Evolutionary conservation across 1,284 basidiomycete species (phyloP), one percentile per base, ranked within the genome.

Genomic region (Trichosporon inkin): DNA sequence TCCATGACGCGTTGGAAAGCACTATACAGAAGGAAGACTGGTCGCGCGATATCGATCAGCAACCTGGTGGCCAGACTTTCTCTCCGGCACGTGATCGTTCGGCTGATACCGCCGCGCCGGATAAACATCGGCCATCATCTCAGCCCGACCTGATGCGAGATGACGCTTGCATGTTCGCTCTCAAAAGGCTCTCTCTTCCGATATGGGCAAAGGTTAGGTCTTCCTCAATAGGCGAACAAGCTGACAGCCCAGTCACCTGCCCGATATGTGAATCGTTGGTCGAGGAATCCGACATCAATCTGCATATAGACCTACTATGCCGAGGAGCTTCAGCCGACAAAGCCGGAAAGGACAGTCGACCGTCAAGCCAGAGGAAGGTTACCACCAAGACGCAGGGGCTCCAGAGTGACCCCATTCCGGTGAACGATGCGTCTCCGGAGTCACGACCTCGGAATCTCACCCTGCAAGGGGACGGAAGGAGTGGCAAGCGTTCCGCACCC

Each of bases 301-400:
- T 71, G 10, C 79, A 80, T 53, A 67, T 80, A 28, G 79, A 80
- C 65, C 61, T 71, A 3, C 71, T 68, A 53, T 78, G 72, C 59
- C 65, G 62, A 2, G 70, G 69, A 2, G 44, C 62, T 5, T 52
- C 47, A 2, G 44, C 22, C 19, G 44, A 49, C 6, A 10, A 8
- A 10, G 16, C 22, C 5, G 22, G 24, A 7, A 14, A 11, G 8
- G 24, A 32, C 8, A 32, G 24, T 7, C 24, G 28, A 6, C 10
- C 44, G 4, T 8, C 44, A 16, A 49, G 44, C 7, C 44, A n/a
- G 24, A 49, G 16, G 13, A 14, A 28, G 24, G 22, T 11, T 10
- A 49, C 22, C 24, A 16, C 10, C 22, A 49, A 32, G 28, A 49
- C 24, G 16, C 6, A 49, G 44, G 8, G 14, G 7, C 44, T 17